Conservation (phyloP, 1,139 yeast species). For the Nakaseomyces nivariensis region DNA sequence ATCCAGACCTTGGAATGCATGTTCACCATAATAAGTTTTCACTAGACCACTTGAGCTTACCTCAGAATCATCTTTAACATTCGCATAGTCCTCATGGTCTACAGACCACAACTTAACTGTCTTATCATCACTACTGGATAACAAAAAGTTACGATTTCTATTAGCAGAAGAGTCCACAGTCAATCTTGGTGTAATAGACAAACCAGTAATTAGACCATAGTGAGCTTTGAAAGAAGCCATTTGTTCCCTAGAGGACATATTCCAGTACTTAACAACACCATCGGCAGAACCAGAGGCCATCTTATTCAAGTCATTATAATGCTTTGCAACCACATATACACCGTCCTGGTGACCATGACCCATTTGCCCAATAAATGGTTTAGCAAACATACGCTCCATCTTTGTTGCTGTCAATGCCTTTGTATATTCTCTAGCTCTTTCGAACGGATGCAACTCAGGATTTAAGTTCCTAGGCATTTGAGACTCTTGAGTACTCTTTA, state of each 20-base stretch:
- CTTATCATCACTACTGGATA: slow-evolving; percentile 90
- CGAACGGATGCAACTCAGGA: slow-evolving; percentile 94
- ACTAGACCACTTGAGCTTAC: slow-evolving; percentile 38
- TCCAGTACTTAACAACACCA: slow-evolving; percentile 92
- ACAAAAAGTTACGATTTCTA: slow-evolving; percentile 48
- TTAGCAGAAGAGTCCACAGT: slow-evolving; percentile 14
- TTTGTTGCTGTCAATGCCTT: slow-evolving; percentile 92
- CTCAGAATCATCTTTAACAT: slow-evolving; percentile 25
- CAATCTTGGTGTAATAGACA: slow-evolving; percentile 42
- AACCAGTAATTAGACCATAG: slow-evolving; percentile 80
- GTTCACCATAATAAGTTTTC: slow-evolving; percentile 74
- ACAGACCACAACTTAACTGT: slow-evolving; percentile 76
- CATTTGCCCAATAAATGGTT: slow-evolving; percentile 90
- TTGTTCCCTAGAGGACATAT: slow-evolving; percentile 63
- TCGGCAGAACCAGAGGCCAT: slow-evolving; percentile 93
- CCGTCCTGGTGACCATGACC: slow-evolving; percentile 96
- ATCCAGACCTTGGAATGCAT: slow-evolving; percentile 77
- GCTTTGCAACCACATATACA: slow-evolving; percentile 80
- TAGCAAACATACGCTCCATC: slow-evolving; percentile 92
- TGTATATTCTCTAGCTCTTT: slow-evolving; percentile 92
- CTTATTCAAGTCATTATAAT: slow-evolving; percentile 57
- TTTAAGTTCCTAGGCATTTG: slow-evolving; percentile 82
- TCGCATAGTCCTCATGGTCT: slow-evolving; percentile 34
- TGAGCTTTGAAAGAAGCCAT: slow-evolving; percentile 77
- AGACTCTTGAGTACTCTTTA: slow-evolving; percentile 78